These are phyloP conservation scores for Graphium sp. DNA, from an alignment of 2,329 filamentous ascomycete species.

Conservation along the genomic window DNA sequence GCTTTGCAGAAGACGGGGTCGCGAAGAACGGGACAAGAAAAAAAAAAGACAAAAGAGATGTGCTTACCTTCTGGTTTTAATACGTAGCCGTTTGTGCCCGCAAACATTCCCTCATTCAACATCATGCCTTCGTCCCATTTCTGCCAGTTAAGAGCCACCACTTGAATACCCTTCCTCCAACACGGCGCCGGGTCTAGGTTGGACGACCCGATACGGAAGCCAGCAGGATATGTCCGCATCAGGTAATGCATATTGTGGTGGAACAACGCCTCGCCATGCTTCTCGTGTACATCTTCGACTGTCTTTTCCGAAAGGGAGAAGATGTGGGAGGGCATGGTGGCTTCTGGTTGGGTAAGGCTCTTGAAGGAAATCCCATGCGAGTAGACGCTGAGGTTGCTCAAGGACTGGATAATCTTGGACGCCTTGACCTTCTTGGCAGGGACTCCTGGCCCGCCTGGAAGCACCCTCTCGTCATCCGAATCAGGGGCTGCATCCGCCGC, in stretches of 20 bases:
- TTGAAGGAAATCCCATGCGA: constrained; percentile 73
- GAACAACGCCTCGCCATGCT: constrained; percentile 41
- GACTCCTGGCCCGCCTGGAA: constrained; percentile 21
- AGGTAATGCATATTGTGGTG: constrained; percentile 67
- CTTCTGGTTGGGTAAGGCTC: constrained; percentile 55
- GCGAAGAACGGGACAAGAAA: neutral
- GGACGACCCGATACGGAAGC: constrained; percentile 64
- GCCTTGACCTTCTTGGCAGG: constrained; percentile 25
- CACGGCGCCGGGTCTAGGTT: constrained; percentile 75
- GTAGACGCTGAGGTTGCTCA: constrained; percentile 68
- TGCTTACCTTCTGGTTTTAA: constrained; percentile 61
- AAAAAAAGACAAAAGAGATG: neutral
- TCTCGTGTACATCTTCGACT: constrained; percentile 43
- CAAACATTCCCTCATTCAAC: constrained; percentile 89
- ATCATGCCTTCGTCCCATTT: constrained; percentile 85
- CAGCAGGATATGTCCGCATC: constrained; percentile 80
- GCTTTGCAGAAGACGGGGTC: neutral
- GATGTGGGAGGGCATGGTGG: constrained; percentile 47
- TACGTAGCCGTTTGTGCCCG: constrained; percentile 67
- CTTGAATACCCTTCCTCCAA: constrained; percentile 79
- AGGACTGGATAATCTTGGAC: constrained; percentile 51
- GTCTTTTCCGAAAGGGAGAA: constrained; percentile 49
- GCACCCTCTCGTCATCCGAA: constrained; percentile 14
- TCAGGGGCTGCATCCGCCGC: constrained; percentile 15
- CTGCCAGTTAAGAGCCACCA: constrained; percentile 91